Conservation (phyloP, 495 filamentous ascomycete species). For the Stereocaulon alpinum region DNA sequence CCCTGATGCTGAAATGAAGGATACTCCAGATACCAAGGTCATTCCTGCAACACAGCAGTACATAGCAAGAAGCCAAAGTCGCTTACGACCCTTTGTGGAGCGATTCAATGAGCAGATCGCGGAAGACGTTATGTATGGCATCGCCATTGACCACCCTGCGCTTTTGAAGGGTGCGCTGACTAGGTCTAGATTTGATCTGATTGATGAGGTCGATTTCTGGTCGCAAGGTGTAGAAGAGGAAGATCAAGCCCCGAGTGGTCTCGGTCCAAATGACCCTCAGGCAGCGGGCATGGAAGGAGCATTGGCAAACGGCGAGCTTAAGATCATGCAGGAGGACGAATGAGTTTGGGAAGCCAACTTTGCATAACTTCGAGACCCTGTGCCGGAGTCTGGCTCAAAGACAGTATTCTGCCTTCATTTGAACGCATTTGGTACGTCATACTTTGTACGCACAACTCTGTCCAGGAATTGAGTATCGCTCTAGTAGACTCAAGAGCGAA, state of each 20-base stretch:
- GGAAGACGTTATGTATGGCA: conserved; percentile 85
- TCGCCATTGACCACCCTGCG: conserved; percentile 35
- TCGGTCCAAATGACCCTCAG: not conserved
- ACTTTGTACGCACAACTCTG: too few relatives aligned
- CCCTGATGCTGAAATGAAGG: conserved; percentile 45
- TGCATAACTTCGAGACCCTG: not conserved
- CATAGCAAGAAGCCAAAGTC: conserved; percentile 19
- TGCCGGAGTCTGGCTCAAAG: too few relatives aligned
- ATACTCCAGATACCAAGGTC: conserved; percentile 10
- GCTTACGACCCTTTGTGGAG: conserved; percentile 54
- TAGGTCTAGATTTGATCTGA: conserved; percentile 44
- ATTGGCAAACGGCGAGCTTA: not conserved
- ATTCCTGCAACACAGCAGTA: conserved; percentile 13
- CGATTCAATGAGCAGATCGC: conserved; percentile 90
- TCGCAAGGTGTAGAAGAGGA: conserved; percentile 15
- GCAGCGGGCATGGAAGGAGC: not conserved
- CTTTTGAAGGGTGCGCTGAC: not conserved
- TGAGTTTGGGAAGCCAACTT: not conserved
- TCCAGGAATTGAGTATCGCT: too few relatives aligned
- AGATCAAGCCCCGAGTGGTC: not conserved
- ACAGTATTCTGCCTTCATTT: too few relatives aligned
- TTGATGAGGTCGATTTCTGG: conserved; percentile 45
- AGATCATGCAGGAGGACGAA: not conserved
- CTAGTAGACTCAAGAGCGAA: too few relatives aligned
- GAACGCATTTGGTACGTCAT: too few relatives aligned